Conservation (phyloP, 441 rosid genomes). For the Populus trichocarpa region DNA sequence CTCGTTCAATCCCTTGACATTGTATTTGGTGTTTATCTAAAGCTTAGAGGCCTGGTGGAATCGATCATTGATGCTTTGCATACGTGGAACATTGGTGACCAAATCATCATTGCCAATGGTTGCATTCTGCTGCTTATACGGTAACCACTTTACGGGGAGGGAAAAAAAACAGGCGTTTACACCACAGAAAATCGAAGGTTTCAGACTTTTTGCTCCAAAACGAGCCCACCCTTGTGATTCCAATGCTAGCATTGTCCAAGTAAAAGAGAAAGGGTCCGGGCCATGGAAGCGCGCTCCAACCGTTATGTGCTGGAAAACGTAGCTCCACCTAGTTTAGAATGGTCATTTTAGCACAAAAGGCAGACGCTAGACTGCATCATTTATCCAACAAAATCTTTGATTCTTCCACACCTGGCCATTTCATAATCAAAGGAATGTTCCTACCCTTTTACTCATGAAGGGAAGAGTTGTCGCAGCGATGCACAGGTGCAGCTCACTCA, state of each 20-base stretch:
- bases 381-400: background rate
- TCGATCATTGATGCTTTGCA: background rate
- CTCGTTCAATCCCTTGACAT: background rate
- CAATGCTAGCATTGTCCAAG: background rate
- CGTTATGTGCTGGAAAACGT: conserved; percentile 14
- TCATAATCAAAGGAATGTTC: background rate
- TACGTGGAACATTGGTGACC: background rate
- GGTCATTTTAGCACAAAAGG: background rate
- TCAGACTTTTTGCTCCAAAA: background rate
- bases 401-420: too few species aligned
- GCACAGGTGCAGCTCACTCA: background rate
- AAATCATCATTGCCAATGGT: background rate
- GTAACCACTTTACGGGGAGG: background rate
- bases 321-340: background rate
- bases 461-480: background rate
- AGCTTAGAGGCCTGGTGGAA: conserved; percentile 1
- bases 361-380: background rate
- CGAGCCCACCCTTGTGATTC: too few species aligned
- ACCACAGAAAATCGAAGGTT: too few species aligned
- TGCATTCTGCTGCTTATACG: background rate
- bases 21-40: background rate
- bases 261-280: background rate
- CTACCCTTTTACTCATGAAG: too few species aligned
- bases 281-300: background rate
- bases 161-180: too few species aligned